These are phyloP conservation scores for Aspergillus unguis DNA, from an alignment of 2,329 filamentous ascomycete species.

Conservation along the genomic window DNA sequence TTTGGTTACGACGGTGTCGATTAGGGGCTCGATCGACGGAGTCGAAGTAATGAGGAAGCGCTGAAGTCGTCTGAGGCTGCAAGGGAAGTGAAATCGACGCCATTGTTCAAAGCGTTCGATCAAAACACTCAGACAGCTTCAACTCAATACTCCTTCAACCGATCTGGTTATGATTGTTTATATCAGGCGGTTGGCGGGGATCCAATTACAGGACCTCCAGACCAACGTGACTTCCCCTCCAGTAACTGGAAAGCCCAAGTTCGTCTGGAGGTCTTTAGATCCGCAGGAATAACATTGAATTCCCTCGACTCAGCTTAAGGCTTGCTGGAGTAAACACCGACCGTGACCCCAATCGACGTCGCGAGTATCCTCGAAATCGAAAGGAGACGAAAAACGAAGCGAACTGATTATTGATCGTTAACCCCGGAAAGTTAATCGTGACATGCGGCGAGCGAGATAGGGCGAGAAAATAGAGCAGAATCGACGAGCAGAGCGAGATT, in stretches of 20 bases:
- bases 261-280: conserved; percentile 28
- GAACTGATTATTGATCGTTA: background rate
- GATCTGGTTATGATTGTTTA: conserved; percentile 6
- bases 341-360: background rate
- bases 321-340: background rate
- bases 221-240: conserved; percentile 25
- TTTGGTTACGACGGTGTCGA: conserved; percentile 25
- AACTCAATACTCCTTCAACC: conserved; percentile 5
- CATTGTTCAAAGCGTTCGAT: conserved; percentile 23
- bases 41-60: conserved; percentile 29
- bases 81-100: conserved; percentile 38
- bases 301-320: conserved; percentile 1
- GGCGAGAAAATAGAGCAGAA: conserved; percentile 5
- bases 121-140: conserved; percentile 3
- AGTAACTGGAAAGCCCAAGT: conserved; percentile 23
- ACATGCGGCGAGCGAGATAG: background rate
- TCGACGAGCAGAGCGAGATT: conserved; percentile 4
- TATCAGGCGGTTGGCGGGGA: conserved; percentile 15
- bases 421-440: background rate
- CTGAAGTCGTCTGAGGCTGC: conserved; percentile 26
- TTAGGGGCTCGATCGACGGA: conserved; percentile 18
- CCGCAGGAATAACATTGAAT: conserved; percentile 22
- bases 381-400: background rate
- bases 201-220: conserved; percentile 28
- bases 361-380: background rate